These are phyloP conservation scores for Talaromyces rugulosus DNA, from an alignment of 2,329 filamentous ascomycete genomes.

Conservation along the genomic window DNA sequence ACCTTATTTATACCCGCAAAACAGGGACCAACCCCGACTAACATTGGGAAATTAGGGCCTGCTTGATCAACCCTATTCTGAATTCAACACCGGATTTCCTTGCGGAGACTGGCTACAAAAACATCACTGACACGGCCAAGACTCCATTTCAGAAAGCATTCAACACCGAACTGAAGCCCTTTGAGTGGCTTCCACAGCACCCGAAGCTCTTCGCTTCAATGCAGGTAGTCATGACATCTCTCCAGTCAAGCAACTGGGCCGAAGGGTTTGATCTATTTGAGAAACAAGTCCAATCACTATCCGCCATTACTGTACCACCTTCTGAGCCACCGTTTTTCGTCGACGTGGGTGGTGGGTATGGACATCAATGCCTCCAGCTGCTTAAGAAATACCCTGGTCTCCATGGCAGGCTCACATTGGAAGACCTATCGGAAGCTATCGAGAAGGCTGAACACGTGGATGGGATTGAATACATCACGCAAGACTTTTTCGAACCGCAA, in stretches of 20 bases:
- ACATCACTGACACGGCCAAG: constrained; percentile 20
- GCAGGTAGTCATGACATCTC: constrained; percentile 13
- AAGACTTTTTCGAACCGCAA: constrained; percentile 16
- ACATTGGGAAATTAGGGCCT: constrained; percentile 4
- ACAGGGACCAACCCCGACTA: constrained; percentile 10
- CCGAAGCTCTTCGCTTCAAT: constrained; percentile 8
- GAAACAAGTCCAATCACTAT: not conserved
- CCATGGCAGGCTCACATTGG: constrained; percentile 1
- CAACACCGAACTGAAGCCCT: constrained; percentile 7
- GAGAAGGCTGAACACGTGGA: constrained; percentile 2
- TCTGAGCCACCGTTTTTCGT: constrained; percentile 6
- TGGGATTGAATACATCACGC: constrained; percentile 9
- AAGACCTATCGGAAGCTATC: constrained; percentile 10
- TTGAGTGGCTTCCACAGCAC: constrained; percentile 4
- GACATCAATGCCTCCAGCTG: constrained; percentile 11
- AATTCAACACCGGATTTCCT: constrained; percentile 22
- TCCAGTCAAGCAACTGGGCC: constrained; percentile 13
- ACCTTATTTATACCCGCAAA: not conserved
- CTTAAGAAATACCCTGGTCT: constrained; percentile 3
- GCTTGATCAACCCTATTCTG: constrained; percentile 17
- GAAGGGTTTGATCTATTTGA: constrained; percentile 4
- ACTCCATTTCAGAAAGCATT: constrained; percentile 16
- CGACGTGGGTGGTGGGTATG: constrained; percentile 11
- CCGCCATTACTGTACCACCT: constrained; percentile 1
- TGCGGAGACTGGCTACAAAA: constrained; percentile 24